Conservation (phyloP, 176 grass and related monocot genomes). For the Chrysopogon serrulatus region DNA sequence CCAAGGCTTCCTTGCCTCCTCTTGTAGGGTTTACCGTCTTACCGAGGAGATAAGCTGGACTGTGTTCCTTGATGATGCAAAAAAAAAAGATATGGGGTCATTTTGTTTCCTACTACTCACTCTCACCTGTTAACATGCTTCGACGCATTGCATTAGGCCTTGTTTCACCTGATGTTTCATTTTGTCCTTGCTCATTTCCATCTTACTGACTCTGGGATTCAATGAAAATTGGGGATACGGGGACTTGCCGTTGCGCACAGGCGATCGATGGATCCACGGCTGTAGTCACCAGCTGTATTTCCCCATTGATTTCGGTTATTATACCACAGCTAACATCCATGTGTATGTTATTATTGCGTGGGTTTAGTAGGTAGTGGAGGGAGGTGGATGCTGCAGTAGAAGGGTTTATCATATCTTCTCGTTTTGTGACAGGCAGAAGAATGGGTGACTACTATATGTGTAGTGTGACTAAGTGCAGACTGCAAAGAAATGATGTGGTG, state of each 20-base stretch:
- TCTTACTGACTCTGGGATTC: background rate
- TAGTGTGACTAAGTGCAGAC: background rate
- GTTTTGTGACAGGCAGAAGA: background rate
- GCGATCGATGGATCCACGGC: background rate
- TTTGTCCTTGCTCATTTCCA: background rate
- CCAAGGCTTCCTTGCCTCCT: constrained; percentile 40
- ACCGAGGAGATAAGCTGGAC: constrained; percentile 24
- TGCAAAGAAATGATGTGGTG: background rate
- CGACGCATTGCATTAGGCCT: constrained; percentile 8
- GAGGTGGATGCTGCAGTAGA: background rate
- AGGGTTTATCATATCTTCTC: background rate
- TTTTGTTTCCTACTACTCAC: constrained; percentile 33
- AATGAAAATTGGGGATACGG: constrained; percentile 3
- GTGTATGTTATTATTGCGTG: background rate
- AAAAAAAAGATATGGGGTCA: constrained; percentile 17
- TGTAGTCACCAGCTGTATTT: background rate
- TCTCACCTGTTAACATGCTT: constrained; percentile 19
- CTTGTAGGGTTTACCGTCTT: constrained; percentile 1
- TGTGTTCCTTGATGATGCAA: constrained; percentile 37
- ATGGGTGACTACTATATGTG: background rate
- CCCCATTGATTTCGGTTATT: background rate
- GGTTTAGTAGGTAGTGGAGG: background rate
- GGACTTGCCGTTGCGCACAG: background rate
- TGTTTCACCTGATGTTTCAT: background rate
- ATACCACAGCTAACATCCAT: background rate